Conservation (phyloP, 192 early-diverging fungal species). For the Endogone sp. region DNA sequence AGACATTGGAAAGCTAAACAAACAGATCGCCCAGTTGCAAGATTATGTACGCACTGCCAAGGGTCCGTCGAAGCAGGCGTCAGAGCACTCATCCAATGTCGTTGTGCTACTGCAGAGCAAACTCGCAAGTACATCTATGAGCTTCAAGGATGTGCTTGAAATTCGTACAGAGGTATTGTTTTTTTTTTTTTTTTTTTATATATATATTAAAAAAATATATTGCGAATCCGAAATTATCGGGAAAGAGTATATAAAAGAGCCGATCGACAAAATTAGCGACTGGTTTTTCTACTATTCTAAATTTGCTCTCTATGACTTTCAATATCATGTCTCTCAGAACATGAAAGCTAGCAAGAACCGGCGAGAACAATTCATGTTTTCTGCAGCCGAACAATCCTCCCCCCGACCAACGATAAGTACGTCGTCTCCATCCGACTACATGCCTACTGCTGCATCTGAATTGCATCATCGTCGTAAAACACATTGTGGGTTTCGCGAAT, state of each 20-base stretch:
- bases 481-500: background rate
- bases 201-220: background rate
- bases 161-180: conserved; percentile 81
- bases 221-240: background rate
- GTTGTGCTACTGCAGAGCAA: conserved; percentile 91
- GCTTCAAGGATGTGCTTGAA: conserved; percentile 96
- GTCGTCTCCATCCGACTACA: conserved; percentile 5
- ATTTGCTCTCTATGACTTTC: too few relatives aligned
- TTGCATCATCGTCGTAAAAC: background rate
- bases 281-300: too few relatives aligned
- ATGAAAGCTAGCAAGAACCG: conserved; percentile 89
- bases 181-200: too few relatives aligned
- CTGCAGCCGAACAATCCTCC: conserved; percentile 34
- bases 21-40: conserved; percentile 89
- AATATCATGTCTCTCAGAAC: too few relatives aligned
- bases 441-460: conserved; percentile 1
- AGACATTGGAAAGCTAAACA: conserved; percentile 92
- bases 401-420: conserved; percentile 30
- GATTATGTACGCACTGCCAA: conserved; percentile 52
- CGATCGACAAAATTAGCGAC: background rate
- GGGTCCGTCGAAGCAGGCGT: conserved; percentile 58
- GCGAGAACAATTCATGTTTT: conserved; percentile 86
- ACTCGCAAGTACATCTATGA: conserved; percentile 83
- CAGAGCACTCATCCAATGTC: conserved; percentile 89
- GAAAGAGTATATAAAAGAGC: background rate